Conservation (phyloP, 768 basidiomycete species). For the Agaricus sinodeliciosus region DNA sequence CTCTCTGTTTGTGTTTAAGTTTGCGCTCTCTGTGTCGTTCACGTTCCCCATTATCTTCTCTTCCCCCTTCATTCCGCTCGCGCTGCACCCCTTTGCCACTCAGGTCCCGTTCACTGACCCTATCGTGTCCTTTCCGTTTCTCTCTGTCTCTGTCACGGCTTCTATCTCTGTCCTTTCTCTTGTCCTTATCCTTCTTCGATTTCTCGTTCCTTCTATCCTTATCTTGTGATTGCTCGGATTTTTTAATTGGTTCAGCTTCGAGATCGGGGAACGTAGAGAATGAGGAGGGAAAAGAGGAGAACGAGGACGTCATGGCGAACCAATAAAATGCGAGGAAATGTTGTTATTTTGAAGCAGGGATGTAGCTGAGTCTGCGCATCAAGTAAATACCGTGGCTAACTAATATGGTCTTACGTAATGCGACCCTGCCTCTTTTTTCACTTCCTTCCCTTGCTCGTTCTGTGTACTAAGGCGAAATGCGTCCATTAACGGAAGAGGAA, state of each 20-base stretch:
- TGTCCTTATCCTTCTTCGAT: conserved; percentile 5
- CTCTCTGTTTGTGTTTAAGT: conserved; percentile 20
- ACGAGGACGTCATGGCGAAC: conserved; percentile 38
- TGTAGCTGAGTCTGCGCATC: too few relatives aligned
- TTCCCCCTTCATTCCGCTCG: conserved; percentile 11
- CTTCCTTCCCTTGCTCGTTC: not conserved
- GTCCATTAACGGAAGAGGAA: conserved; percentile 95
- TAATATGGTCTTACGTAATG: conserved; percentile 13
- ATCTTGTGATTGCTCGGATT: not conserved
- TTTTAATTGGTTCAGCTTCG: conserved; percentile 24
- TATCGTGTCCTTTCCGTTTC: conserved; percentile 14
- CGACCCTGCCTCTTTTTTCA: not conserved
- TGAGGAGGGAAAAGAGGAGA: conserved; percentile 56
- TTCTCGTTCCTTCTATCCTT: conserved; percentile 12
- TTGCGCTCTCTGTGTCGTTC: conserved; percentile 13
- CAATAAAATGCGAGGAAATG: too few relatives aligned
- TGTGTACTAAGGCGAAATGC: conserved; percentile 44
- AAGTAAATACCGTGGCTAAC: too few relatives aligned
- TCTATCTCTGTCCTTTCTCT: conserved; percentile 15
- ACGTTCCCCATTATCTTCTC: conserved; percentile 15
- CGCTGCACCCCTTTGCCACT: conserved; percentile 14
- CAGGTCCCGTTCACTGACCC: conserved; percentile 11
- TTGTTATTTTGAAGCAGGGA: too few relatives aligned
- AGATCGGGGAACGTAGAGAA: conserved; percentile 67
- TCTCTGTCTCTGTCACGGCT: conserved; percentile 4